Evolutionary conservation across 768 basidiomycete genomes (phyloP).

Genomic region (Auriscalpium vulgare): DNA sequence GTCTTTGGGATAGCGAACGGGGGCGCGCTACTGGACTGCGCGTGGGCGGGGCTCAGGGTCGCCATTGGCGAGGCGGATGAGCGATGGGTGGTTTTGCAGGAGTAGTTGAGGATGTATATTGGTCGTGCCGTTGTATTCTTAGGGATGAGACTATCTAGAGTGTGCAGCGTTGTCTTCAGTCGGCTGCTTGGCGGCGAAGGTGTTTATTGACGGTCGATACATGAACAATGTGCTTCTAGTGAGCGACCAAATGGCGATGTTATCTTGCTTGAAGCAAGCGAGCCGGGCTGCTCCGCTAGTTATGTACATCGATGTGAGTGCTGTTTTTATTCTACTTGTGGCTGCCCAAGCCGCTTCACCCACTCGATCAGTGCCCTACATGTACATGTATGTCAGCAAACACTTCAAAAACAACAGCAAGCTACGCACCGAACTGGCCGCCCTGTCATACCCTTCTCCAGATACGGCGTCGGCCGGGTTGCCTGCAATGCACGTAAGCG

Average conservation of each 20-base stretch:
- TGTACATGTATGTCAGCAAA: neutral
- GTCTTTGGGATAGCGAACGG: slow-evolving; percentile 89
- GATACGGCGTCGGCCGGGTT: slow-evolving; percentile 49
- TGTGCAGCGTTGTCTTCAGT: neutral
- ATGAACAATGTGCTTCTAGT: too few species aligned
- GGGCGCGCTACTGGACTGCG: slow-evolving; percentile 70
- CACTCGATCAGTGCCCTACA: slow-evolving; percentile 14
- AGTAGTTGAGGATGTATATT: slow-evolving; percentile 25
- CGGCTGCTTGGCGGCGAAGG: neutral
- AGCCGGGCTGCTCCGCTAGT: neutral
- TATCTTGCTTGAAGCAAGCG: neutral
- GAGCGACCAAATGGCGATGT: neutral
- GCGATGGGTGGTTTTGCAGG: slow-evolving; percentile 51
- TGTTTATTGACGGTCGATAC: neutral
- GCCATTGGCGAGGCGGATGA: slow-evolving; percentile 53
- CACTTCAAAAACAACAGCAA: neutral
- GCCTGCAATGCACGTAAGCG: slow-evolving; percentile 26
- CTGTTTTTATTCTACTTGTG: too few species aligned
- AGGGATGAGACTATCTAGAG: neutral
- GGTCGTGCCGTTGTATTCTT: neutral
- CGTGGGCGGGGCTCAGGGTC: slow-evolving; percentile 76
- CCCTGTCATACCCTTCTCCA: slow-evolving; percentile 73
- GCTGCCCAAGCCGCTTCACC: slow-evolving; percentile 9
- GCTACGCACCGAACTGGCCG: slow-evolving; percentile 61
- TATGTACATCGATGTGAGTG: too few species aligned